A percentile compares a stretch with the other conserved stretches of the same genome.
Conservation (phyloP, 345 rosid genomes). For the Gossypium turneri region DNA sequence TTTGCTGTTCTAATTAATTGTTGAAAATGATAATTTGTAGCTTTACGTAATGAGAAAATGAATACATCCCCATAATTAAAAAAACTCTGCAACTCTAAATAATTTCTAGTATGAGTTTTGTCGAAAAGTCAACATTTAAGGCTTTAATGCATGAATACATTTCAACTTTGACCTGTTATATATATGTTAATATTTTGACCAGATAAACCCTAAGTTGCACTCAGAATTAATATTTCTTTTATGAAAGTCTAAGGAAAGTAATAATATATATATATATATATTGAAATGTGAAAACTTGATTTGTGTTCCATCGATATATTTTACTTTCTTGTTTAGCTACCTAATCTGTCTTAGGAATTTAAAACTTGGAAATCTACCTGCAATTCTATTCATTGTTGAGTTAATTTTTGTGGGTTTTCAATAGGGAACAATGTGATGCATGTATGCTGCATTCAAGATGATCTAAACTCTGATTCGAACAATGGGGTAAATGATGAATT, state of each 20-base stretch:
- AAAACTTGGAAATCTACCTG: neutral
- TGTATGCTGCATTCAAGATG: constrained; percentile 71
- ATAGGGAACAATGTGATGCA: constrained; percentile 55
- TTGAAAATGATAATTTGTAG: neutral
- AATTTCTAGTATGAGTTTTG: neutral
- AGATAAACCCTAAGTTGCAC: neutral
- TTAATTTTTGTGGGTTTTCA: constrained; percentile 2
- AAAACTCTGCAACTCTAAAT: no score
- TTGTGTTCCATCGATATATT: neutral
- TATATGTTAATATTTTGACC: neutral
- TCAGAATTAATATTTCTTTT: neutral
- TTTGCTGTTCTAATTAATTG: neutral
- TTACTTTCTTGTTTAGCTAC: neutral
- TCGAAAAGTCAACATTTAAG: neutral
- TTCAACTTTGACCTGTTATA: neutral
- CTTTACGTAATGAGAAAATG: neutral
- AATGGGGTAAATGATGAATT: constrained; percentile 40
- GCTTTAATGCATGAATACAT: neutral
- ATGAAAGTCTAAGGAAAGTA: neutral
- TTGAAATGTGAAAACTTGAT: neutral
- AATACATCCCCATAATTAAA: no score
- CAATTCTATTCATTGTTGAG: constrained; percentile 1
- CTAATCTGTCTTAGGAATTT: neutral
- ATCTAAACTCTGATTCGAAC: constrained; percentile 34
- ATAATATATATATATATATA: neutral